Evolutionary conservation across 495 filamentous ascomycete genomes (phyloP), one percentile per base, ranked within the genome.

Genomic region (Hyaloscypha bicolor): DNA sequence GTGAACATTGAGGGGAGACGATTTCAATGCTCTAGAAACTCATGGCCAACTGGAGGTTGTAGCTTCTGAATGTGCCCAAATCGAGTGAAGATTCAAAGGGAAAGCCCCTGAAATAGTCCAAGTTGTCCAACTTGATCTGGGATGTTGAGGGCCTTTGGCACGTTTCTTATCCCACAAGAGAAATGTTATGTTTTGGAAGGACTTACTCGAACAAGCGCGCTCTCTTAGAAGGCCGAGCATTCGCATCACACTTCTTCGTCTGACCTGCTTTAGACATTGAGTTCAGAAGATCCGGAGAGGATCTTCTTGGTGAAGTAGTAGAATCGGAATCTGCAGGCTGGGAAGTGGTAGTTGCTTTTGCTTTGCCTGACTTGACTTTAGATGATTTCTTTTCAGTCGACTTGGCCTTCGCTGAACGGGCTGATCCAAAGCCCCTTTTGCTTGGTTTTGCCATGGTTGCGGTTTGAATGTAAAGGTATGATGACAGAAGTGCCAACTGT

Each of bases 121-220:
- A 25, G 1, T 25, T 25, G 2, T 25, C 25, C 25, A 25, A 25
- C 25, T 25, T 25, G 25, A 25, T 25, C 25, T 25, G 25, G 25
- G 25, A 2, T 2, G 2, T 25, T 25, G 25, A 25, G 25, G 25
- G 2, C 25, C 25, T 25, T 25, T 25, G 25, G 25, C 25, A 25
- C 25, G 25, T 25, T 25, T 25, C 25, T 25, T 25, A 2, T 25
- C 25, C 2, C 25, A 1, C 25, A 25, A 25, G 25, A 25, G 25
- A 25, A 25, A 25, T 2, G 25, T 25, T 25, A 25, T 1, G 2
- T 25, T 1, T 1, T 25, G 25, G 25, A 25, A 25, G 25, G 25
- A 60, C 57, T 60, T 60, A 60, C 57, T 33, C 57, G n/a, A 60
- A 60, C 57, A 60, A 39, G 9, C 31, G 25, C 4, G 57, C 33